phyloP scores from a whole-genome alignment of 2,329 filamentous ascomycete species.

The Colletotrichum musae region DNA sequence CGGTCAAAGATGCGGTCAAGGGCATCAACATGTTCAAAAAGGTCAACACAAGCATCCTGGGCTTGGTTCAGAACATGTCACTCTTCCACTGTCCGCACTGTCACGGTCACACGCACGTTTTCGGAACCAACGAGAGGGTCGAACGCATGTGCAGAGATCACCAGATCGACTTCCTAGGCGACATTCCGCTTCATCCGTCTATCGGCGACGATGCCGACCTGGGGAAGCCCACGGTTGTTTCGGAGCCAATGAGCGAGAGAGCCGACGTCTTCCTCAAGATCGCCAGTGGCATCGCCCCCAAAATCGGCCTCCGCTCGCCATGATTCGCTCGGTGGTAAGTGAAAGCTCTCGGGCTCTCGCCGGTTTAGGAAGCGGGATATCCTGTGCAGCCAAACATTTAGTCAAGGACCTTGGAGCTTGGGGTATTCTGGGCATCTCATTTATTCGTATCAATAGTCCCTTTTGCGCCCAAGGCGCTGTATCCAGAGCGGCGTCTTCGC shows the following conservation, averaged over 20 bases:
- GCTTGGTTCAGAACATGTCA: constrained; percentile 94
- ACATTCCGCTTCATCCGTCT: constrained; percentile 87
- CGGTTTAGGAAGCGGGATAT: constrained; percentile 26
- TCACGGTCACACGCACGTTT: constrained; percentile 80
- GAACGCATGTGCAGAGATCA: constrained; percentile 78
- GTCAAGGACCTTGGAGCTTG: constrained; percentile 32
- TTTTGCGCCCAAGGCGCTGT: constrained; percentile 17
- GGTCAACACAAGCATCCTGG: constrained; percentile 84
- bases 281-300: constrained; percentile 68
- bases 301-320: constrained; percentile 51
- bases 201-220: constrained; percentile 91
- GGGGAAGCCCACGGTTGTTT: constrained; percentile 91
- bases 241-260: constrained; percentile 83
- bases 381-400: constrained; percentile 40
- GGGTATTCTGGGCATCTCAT: constrained; percentile 40
- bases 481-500: constrained; percentile 19
- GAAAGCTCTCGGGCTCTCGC: neutral
- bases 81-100: constrained; percentile 87
- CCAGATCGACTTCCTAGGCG: constrained; percentile 84
- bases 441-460: constrained; percentile 36
- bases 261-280: constrained; percentile 81
- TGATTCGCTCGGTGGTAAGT: constrained; percentile 6
- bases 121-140: constrained; percentile 78
- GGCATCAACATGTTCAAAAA: constrained; percentile 95
- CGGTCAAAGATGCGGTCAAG: constrained; percentile 91